phyloP scores from a whole-genome alignment of 2,329 filamentous ascomycete species.

The Hymenoscyphus fraxineus region DNA sequence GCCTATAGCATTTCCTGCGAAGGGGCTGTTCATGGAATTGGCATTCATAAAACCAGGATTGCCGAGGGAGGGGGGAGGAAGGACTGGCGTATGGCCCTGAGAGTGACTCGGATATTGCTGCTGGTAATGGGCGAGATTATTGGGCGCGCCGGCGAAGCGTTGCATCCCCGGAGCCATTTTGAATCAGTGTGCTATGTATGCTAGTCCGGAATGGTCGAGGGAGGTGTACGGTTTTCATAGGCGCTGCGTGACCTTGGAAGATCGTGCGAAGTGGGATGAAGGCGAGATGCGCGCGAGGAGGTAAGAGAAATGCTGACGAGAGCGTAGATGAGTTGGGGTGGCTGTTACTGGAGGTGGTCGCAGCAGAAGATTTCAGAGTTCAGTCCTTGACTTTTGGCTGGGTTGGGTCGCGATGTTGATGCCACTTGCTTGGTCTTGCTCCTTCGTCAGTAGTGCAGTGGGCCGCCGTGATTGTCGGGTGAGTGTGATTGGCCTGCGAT shows the following conservation, averaged over 20 bases:
- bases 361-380: neutral
- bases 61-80: conserved; percentile 55
- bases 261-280: neutral
- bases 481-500: neutral
- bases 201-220: conserved; percentile 31
- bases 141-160: conserved; percentile 34
- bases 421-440: conserved; percentile 1
- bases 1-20: conserved; percentile 53
- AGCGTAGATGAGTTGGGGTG: neutral
- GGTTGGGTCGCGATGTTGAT: neutral
- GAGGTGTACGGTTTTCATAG: conserved; percentile 34
- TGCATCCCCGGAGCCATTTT: conserved; percentile 37
- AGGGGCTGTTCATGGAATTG: conserved; percentile 65
- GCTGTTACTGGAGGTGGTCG: neutral
- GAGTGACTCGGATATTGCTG: conserved; percentile 44
- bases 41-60: conserved; percentile 70
- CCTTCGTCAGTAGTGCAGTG: neutral
- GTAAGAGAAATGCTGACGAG: neutral
- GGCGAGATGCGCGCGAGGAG: neutral
- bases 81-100: conserved; percentile 43
- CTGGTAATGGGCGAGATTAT: conserved; percentile 34
- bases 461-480: neutral
- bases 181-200: conserved; percentile 32
- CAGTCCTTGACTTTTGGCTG: neutral
- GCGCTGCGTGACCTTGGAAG: conserved; percentile 29